These are phyloP conservation scores for Metschnikowia cerradonensis DNA, from an alignment of 805 yeast genomes.

Conservation along the genomic window DNA sequence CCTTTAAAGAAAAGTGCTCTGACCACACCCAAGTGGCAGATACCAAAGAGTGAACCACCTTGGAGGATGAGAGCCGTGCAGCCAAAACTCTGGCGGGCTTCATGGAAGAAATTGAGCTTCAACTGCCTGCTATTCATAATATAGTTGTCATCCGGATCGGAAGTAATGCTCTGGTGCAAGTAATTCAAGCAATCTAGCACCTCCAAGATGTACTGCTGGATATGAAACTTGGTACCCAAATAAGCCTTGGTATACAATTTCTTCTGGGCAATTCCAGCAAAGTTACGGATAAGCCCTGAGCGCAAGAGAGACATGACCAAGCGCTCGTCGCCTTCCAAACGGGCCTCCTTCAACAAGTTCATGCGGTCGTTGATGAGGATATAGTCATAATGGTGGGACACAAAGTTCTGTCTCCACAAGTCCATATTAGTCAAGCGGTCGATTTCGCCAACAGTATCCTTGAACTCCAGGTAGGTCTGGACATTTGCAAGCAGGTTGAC, in stretches of 20 bases:
- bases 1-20: constrained; percentile 74
- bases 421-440: constrained; percentile 45
- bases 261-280: constrained; percentile 84
- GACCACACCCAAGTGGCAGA: constrained; percentile 91
- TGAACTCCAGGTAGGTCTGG: constrained; percentile 69
- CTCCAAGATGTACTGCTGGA: constrained; percentile 81
- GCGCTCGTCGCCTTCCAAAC: constrained; percentile 54
- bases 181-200: constrained; percentile 65
- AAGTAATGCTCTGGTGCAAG: constrained; percentile 43
- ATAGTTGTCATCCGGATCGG: constrained; percentile 28
- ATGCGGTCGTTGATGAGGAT: constrained; percentile 72
- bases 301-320: constrained; percentile 63
- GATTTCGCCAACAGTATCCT: constrained; percentile 45
- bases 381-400: constrained; percentile 79
- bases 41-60: constrained; percentile 92
- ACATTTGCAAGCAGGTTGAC: constrained; percentile 49
- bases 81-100: constrained; percentile 82
- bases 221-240: constrained; percentile 82
- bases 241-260: constrained; percentile 76
- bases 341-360: constrained; percentile 56
- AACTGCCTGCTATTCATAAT: constrained; percentile 50
- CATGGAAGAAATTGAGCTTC: constrained; percentile 76
- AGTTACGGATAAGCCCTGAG: constrained; percentile 81
- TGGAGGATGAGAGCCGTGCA: constrained; percentile 86
- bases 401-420: constrained; percentile 76